Conservation (phyloP, 257 asterid genomes). For the Solanum megistacrolobum region DNA sequence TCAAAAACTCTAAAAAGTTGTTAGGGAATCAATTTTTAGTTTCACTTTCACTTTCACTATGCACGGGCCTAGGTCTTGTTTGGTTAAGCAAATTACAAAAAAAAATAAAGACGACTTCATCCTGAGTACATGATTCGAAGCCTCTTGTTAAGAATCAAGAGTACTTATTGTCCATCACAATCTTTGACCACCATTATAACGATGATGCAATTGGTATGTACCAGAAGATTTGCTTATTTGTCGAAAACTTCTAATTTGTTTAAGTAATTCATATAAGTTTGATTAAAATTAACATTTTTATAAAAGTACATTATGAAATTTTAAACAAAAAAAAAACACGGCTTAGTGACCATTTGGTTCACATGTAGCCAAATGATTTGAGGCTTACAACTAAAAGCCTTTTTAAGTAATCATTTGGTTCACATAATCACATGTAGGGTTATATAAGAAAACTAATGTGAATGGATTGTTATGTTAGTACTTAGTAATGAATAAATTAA, state of each 20-base stretch:
- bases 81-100: background rate
- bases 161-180: background rate
- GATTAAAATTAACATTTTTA: background rate
- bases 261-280: background rate
- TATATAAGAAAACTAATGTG: background rate
- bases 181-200: background rate
- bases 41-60: slow-evolving; percentile 2
- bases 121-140: background rate
- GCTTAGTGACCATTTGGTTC: background rate
- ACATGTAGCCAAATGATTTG: background rate
- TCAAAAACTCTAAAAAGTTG: background rate
- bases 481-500: background rate
- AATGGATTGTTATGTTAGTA: background rate
- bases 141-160: background rate
- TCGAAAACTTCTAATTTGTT: background rate
- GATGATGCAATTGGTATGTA: background rate
- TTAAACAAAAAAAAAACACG: background rate
- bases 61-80: background rate
- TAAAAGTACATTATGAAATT: background rate
- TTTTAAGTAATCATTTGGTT: background rate
- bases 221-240: background rate
- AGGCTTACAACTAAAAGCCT: background rate
- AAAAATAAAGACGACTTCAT: too few species aligned
- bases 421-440: background rate
- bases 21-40: background rate